Evolutionary conservation across 2,329 filamentous ascomycete genomes (phyloP).

Genomic region (Mollisiaceae sp.): DNA sequence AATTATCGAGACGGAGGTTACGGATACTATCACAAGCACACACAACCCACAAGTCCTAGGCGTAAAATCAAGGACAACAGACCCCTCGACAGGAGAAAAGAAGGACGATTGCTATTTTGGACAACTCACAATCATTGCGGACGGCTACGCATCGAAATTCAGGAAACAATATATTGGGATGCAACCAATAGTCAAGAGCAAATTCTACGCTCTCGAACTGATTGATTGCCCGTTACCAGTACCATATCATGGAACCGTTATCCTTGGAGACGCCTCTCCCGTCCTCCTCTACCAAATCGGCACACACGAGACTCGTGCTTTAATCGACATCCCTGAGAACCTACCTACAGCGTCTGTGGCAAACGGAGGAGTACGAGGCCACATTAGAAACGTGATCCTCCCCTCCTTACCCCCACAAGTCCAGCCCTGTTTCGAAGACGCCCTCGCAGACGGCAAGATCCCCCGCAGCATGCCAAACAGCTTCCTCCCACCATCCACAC

Average conservation of each 20-base stretch:
- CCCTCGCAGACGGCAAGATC: constrained; percentile 78
- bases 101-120: constrained; percentile 83
- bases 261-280: constrained; percentile 78
- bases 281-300: constrained; percentile 97
- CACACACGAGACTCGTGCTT: constrained; percentile 86
- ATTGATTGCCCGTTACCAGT: constrained; percentile 82
- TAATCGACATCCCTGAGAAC: constrained; percentile 85
- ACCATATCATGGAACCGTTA: constrained; percentile 81
- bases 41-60: constrained; percentile 77
- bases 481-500: constrained; percentile 79
- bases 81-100: constrained; percentile 60
- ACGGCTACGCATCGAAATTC: constrained; percentile 93
- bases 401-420: constrained; percentile 76
- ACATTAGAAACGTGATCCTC: constrained; percentile 80
- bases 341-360: constrained; percentile 74
- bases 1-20: constrained; percentile 87
- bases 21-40: constrained; percentile 73
- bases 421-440: constrained; percentile 74
- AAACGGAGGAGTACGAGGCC: constrained; percentile 82
- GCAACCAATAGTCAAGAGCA: constrained; percentile 74
- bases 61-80: constrained; percentile 73
- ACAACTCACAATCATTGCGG: constrained; percentile 83
- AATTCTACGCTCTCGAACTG: constrained; percentile 93
- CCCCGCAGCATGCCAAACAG: constrained; percentile 92
- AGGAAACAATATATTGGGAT: constrained; percentile 76